Percentiles rank a stretch among this genome's conserved stretches.
Conservation (phyloP, 495 filamentous ascomycete genomes). For the Xylaria palmicola region DNA sequence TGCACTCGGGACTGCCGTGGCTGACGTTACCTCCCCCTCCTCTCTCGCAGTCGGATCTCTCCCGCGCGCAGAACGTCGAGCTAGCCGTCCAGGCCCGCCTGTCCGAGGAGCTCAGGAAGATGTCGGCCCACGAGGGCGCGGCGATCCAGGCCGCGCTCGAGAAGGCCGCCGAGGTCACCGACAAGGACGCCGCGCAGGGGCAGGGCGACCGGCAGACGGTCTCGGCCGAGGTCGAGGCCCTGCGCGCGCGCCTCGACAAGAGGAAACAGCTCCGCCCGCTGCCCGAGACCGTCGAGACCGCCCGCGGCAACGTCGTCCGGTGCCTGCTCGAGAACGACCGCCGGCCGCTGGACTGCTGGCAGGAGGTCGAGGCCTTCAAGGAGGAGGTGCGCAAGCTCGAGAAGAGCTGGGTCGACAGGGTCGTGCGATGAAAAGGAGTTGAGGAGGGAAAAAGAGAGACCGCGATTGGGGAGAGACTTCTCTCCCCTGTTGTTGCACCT, state of each 20-base stretch:
- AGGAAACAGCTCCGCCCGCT: slow-evolving; percentile 67
- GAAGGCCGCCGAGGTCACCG: slow-evolving; percentile 49
- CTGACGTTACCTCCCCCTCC: slow-evolving; percentile 8
- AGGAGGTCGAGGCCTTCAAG: slow-evolving; percentile 89
- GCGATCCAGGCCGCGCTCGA: slow-evolving; percentile 63
- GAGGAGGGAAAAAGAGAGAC: neutral
- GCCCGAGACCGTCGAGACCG: slow-evolving; percentile 64
- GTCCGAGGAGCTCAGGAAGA: slow-evolving; percentile 73
- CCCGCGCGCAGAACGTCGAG: slow-evolving; percentile 78
- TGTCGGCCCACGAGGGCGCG: slow-evolving; percentile 56
- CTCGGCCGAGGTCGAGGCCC: slow-evolving; percentile 67
- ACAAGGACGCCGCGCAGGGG: slow-evolving; percentile 17
- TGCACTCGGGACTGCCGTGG: neutral
- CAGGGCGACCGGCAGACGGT: slow-evolving; percentile 38
- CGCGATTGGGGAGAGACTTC: neutral
- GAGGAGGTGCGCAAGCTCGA: slow-evolving; percentile 81
- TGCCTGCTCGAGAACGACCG: slow-evolving; percentile 86
- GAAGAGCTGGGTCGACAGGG: slow-evolving; percentile 80
- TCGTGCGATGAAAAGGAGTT: slow-evolving; percentile 49
- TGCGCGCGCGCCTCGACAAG: slow-evolving; percentile 71
- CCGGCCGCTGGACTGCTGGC: slow-evolving; percentile 91
- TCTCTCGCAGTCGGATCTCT: slow-evolving; percentile 70
- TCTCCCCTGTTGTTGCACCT: neutral
- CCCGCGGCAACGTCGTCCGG: slow-evolving; percentile 72
- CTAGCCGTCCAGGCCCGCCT: slow-evolving; percentile 88